Percentiles rank a stretch among this genome's conserved stretches.
phyloP scores from a whole-genome alignment of 441 rosid species.

The Flueggea neowawraea region DNA sequence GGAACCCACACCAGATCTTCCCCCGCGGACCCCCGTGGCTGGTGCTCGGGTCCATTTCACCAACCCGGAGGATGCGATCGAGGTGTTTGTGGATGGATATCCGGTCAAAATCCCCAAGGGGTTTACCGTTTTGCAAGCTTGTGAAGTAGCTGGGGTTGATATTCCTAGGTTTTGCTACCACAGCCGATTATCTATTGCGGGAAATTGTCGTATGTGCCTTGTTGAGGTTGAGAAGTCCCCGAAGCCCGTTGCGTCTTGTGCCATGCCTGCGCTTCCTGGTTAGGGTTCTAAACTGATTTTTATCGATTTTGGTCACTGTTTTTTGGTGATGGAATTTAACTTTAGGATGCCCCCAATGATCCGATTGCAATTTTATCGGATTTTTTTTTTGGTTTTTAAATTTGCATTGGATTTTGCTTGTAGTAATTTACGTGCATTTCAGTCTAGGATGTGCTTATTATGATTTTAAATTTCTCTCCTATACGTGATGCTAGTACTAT shows the following conservation, averaged over 20 bases:
- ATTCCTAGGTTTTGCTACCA: constrained; percentile 96
- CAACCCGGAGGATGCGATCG: constrained; percentile 90
- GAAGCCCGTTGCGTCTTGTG: constrained; percentile 97
- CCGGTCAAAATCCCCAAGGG: constrained; percentile 97
- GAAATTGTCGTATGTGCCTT: constrained; percentile 97
- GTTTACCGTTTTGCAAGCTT: constrained; percentile 91
- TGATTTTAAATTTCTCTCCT: too few species aligned
- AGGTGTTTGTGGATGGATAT: constrained; percentile 87
- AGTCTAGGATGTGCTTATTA: too few species aligned
- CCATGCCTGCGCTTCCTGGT: constrained; percentile 99
- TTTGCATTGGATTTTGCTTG: too few species aligned
- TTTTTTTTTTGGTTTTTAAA: too few species aligned
- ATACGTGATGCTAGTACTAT: too few species aligned
- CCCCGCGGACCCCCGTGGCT: constrained; percentile 56
- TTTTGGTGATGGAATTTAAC: too few species aligned
- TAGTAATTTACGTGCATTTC: too few species aligned
- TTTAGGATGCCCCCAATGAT: too few species aligned
- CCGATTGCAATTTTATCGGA: too few species aligned
- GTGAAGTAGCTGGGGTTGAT: constrained; percentile 96
- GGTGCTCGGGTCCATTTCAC: constrained; percentile 80
- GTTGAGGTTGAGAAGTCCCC: constrained; percentile 99
- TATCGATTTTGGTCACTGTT: not conserved
- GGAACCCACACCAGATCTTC: constrained; percentile 49
- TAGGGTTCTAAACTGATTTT: constrained; percentile 8
- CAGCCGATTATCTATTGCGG: constrained; percentile 89